Evolutionary conservation across 2,329 filamentous ascomycete species (phyloP), one percentile per base, ranked within the genome.

Genomic region (Colletotrichum sp.): DNA sequence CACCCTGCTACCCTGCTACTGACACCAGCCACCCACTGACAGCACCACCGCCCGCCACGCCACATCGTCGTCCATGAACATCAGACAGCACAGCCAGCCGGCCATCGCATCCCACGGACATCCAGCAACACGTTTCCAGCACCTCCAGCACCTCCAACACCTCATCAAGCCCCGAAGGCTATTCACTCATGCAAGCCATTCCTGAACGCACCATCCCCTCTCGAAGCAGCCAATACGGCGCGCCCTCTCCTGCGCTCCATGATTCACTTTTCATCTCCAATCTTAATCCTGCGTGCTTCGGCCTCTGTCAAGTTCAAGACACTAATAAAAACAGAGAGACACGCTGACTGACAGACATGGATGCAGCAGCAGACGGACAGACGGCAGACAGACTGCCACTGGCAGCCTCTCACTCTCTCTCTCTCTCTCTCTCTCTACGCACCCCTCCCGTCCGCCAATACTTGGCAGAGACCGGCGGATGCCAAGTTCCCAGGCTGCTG

Each of bases 271-370:
- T 16, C 68, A 67, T 75, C 69, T 32, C 69, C 71, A 55, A 75
- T 75, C 63, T 75, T 72, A 72, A 26, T 72, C 39, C 52, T 71
- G 73, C 73, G 59, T 75, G 55, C 69, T 70, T 75, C 73, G 63
- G 68, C 39, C 30, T 21, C 16, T 32, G 36, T 49, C 63, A 63
- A 30, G 16, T 75, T 26, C 64, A 66, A 75, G 73, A 75, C 73
- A 72, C 34, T 49, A 72, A 75, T 75, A 32, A 72, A 55, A 72
- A 57, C 52, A 72, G 63, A 72, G 66, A 75, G 52, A 75, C 52
- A 72, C 63, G 39, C 39, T 49, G 59, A 24, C 59, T 18, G 57
- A n/a, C 10, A 30, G 24, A 30, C 28, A 30, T 49, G 39, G 39
- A 49, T 49, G 39, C 39, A 49, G 39, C 16, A 18, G 39, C 39